Percentiles rank a stretch among this genome's conserved stretches.
These are phyloP conservation scores for Drechslerella dactyloides DNA, from an alignment of 2,329 filamentous ascomycete species.

Conservation along the genomic window DNA sequence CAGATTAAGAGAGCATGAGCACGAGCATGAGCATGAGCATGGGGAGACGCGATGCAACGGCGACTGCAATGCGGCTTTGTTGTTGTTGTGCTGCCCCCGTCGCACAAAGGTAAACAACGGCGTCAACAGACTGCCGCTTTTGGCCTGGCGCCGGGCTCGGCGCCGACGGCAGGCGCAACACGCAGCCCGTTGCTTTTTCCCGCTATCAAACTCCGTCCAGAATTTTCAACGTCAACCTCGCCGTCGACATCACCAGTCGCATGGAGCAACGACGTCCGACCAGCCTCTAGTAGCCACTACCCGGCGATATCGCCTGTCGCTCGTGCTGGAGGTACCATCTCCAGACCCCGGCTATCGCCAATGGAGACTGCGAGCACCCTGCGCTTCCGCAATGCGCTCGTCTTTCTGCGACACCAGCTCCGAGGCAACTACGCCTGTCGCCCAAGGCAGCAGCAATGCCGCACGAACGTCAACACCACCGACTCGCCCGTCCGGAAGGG, in stretches of 20 bases:
- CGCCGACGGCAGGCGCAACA: constrained; percentile 35
- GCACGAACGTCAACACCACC: constrained; percentile 35
- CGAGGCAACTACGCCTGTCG: constrained; percentile 24
- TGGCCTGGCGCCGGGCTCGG: constrained; percentile 17
- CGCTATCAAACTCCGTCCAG: not conserved
- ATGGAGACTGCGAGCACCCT: constrained; percentile 35
- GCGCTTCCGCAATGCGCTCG: constrained; percentile 43
- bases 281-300: not conserved
- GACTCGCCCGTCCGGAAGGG: constrained; percentile 27
- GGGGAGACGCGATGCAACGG: constrained; percentile 2
- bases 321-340: constrained; percentile 1
- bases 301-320: not conserved
- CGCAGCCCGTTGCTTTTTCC: constrained; percentile 19
- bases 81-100: constrained; percentile 29
- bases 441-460: constrained; percentile 26
- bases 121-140: constrained; percentile 30
- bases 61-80: not conserved
- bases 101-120: constrained; percentile 33
- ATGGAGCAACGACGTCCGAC: not conserved
- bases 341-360: not conserved
- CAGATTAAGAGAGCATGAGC: constrained; percentile 10
- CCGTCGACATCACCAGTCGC: not conserved
- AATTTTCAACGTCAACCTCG: not conserved
- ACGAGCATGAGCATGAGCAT: constrained; percentile 2
- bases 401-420: constrained; percentile 47